phyloP scores from a whole-genome alignment of 805 yeast species.

The Yamadazyma scolyti region DNA sequence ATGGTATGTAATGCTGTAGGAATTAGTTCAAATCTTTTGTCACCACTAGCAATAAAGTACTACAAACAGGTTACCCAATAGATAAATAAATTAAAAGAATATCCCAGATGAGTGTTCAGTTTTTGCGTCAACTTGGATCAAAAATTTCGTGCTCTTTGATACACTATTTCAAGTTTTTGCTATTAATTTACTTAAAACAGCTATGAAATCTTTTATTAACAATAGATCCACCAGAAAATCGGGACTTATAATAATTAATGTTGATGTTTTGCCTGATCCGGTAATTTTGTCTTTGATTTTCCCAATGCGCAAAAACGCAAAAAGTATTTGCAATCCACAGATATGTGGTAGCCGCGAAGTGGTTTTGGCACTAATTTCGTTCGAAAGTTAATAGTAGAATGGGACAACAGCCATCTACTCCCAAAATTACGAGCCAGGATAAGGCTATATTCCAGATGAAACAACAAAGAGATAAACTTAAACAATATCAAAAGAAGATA shows the following conservation, averaged over 20 bases:
- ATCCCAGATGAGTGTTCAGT: too few relatives aligned
- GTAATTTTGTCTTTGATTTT: constrained; percentile 1
- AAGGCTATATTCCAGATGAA: constrained; percentile 83
- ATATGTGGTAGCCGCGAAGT: too few relatives aligned
- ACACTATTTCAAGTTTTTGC: constrained; percentile 1
- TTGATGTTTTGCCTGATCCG: background rate
- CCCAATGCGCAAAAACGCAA: background rate
- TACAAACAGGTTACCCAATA: too few relatives aligned
- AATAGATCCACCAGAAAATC: too few relatives aligned
- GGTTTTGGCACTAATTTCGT: background rate
- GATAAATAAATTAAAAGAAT: too few relatives aligned
- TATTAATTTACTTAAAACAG: constrained; percentile 5
- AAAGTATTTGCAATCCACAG: too few relatives aligned
- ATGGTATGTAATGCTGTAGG: too few relatives aligned
- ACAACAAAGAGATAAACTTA: constrained; percentile 80
- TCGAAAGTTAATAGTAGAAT: constrained; percentile 13
- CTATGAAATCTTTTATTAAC: too few relatives aligned
- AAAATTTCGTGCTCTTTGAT: too few relatives aligned
- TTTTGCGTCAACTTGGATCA: too few relatives aligned
- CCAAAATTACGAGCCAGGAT: constrained; percentile 78
- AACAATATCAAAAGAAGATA: constrained; percentile 65
- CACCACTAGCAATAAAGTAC: too few relatives aligned
- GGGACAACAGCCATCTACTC: constrained; percentile 43
- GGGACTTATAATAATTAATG: background rate
- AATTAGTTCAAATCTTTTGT: too few relatives aligned